These are phyloP conservation scores for Coniochaeta sp. DNA, from an alignment of 2,329 filamentous ascomycete species.

Conservation along the genomic window DNA sequence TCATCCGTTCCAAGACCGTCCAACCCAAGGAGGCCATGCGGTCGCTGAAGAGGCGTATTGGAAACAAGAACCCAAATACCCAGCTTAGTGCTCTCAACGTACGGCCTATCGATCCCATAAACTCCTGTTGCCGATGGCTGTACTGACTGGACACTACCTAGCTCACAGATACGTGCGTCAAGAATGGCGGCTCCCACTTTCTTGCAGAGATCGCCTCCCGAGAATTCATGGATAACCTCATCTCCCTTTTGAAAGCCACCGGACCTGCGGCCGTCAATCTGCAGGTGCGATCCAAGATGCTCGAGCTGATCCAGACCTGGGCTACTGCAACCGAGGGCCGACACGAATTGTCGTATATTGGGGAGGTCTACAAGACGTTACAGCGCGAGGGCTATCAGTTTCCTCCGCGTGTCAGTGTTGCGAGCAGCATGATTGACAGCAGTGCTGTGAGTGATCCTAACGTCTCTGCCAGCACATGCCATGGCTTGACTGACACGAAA, in stretches of 20 bases:
- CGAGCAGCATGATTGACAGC: conserved; percentile 97
- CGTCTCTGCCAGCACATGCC: neutral
- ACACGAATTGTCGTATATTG: conserved; percentile 76
- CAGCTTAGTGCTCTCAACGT: conserved; percentile 93
- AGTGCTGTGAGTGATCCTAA: conserved; percentile 62
- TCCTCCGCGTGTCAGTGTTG: conserved; percentile 75
- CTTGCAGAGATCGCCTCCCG: conserved; percentile 90
- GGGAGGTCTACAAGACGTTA: conserved; percentile 75
- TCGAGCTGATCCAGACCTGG: conserved; percentile 92
- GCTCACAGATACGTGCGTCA: conserved; percentile 97
- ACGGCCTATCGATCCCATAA: conserved; percentile 18
- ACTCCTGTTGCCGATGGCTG: neutral
- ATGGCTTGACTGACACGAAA: neutral
- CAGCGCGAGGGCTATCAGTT: conserved; percentile 85
- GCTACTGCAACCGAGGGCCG: conserved; percentile 81
- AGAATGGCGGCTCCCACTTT: conserved; percentile 95
- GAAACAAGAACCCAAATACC: conserved; percentile 95
- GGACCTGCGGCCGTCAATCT: conserved; percentile 68
- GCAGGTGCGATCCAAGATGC: conserved; percentile 81
- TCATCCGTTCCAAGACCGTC: conserved; percentile 95
- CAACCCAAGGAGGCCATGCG: conserved; percentile 98
- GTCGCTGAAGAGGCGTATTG: conserved; percentile 86
- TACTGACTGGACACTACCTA: conserved; percentile 18
- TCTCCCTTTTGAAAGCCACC: conserved; percentile 78
- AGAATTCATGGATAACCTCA: conserved; percentile 97